These are phyloP conservation scores for Astragalus membranaceus DNA, from an alignment of 306 rosid species.

Conservation along the genomic window DNA sequence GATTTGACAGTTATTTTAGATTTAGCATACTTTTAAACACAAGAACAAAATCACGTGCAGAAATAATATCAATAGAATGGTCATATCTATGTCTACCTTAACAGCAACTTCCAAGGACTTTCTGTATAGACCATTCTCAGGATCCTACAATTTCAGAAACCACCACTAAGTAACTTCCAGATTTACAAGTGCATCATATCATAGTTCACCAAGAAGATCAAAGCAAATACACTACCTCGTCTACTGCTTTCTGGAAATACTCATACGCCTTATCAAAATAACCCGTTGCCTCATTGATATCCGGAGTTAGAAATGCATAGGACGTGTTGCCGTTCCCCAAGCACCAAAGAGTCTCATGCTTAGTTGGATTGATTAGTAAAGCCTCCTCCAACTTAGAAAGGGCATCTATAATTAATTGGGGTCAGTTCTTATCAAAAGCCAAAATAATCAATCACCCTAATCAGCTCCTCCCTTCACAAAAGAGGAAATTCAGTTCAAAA, in stretches of 20 bases:
- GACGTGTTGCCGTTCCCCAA: slow-evolving; percentile 65
- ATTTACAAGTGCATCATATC: neutral
- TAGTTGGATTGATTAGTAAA: slow-evolving; percentile 41
- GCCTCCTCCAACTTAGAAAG: slow-evolving; percentile 74
- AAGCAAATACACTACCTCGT: slow-evolving; percentile 34
- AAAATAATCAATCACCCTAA: neutral
- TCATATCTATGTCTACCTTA: slow-evolving; percentile 40
- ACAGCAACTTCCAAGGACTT: slow-evolving; percentile 63
- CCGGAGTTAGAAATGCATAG: slow-evolving; percentile 55
- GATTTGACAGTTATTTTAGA: neutral
- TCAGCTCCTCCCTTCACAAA: neutral
- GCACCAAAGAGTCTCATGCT: slow-evolving; percentile 74
- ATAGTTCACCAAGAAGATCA: neutral
- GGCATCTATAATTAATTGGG: slow-evolving; percentile 33
- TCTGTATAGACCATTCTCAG: slow-evolving; percentile 58
- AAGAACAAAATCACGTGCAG: neutral
- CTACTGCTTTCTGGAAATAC: slow-evolving; percentile 55
- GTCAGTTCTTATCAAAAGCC: neutral
- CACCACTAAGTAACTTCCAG: slow-evolving; percentile 4
- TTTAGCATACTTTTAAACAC: neutral
- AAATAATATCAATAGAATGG: neutral
- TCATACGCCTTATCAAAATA: slow-evolving; percentile 53
- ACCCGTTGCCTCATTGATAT: slow-evolving; percentile 48
- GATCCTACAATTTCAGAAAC: slow-evolving; percentile 51
- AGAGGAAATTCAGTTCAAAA: neutral